Conservation (phyloP, 768 basidiomycete genomes). For the Boletus coccyginus region DNA sequence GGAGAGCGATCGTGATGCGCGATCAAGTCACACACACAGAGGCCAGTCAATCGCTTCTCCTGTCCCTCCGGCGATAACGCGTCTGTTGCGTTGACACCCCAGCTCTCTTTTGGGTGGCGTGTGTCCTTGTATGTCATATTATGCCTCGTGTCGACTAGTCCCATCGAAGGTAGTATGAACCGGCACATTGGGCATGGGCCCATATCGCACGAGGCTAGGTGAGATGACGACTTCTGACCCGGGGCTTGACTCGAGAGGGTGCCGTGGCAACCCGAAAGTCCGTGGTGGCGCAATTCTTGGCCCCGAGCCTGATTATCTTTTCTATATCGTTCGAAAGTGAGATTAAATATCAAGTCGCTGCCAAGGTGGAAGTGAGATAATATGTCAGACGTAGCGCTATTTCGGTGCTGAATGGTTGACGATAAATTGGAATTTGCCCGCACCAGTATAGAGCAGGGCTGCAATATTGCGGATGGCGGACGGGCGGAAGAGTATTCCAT, state of each 20-base stretch:
- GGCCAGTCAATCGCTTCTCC: conserved; percentile 16
- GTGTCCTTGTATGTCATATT: not conserved
- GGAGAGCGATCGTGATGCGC: conserved; percentile 3
- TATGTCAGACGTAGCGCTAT: not conserved
- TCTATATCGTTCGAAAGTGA: not conserved
- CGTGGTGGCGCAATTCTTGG: conserved; percentile 1
- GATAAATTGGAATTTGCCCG: not conserved
- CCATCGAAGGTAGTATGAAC: conserved; percentile 16
- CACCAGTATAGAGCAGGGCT: not conserved
- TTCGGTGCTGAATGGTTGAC: not conserved
- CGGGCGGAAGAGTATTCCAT: not conserved
- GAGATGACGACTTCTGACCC: conserved; percentile 15
- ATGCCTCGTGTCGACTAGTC: conserved; percentile 16
- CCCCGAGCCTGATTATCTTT: not conserved
- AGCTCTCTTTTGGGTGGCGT: not conserved
- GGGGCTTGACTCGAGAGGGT: conserved; percentile 10
- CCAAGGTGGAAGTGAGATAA: not conserved
- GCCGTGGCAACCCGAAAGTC: conserved; percentile 9
- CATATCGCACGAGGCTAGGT: not conserved
- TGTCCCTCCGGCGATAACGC: conserved; percentile 18
- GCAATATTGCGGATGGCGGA: not conserved
- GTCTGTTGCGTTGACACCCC: not conserved
- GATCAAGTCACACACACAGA: conserved; percentile 6
- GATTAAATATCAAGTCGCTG: not conserved
- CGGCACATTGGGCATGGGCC: conserved; percentile 4